These are phyloP conservation scores for Ocimum tenuiflorum DNA, from an alignment of 257 asterid species.

Conservation along the genomic window DNA sequence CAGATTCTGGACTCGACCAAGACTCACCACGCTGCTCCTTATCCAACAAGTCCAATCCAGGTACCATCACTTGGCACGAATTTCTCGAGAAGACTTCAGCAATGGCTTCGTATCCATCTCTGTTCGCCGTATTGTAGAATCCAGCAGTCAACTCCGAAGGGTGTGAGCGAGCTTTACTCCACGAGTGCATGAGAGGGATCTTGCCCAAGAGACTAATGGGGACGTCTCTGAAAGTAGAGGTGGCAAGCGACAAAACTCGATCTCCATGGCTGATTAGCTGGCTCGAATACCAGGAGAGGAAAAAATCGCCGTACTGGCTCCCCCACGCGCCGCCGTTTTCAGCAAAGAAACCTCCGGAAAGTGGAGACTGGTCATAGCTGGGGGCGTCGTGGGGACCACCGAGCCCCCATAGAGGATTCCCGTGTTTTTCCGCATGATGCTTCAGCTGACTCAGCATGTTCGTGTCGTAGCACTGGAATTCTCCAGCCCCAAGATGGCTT, in stretches of 20 bases:
- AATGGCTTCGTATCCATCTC: constrained; percentile 60
- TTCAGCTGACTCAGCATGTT: constrained; percentile 57
- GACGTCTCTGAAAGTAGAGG: constrained; percentile 43
- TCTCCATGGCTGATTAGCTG: constrained; percentile 61
- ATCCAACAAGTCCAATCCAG: constrained; percentile 64
- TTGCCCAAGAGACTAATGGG: constrained; percentile 49
- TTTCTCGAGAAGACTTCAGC: constrained; percentile 45
- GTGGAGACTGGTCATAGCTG: constrained; percentile 33
- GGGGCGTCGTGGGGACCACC: constrained; percentile 83
- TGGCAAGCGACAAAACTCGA: constrained; percentile 52
- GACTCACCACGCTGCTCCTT: constrained; percentile 32
- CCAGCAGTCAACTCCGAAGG: constrained; percentile 75
- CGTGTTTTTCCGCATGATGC: constrained; percentile 41
- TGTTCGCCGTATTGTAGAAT: constrained; percentile 48
- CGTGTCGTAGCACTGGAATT: constrained; percentile 76
- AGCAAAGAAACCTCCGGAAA: constrained; percentile 47
- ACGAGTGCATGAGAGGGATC: constrained; percentile 45
- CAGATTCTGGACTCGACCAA: constrained; percentile 49
- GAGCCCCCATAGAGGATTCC: constrained; percentile 77
- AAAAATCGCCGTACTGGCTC: constrained; percentile 65
- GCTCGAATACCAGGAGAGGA: constrained; percentile 72
- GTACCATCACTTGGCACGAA: constrained; percentile 46
- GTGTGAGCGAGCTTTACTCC: constrained; percentile 61
- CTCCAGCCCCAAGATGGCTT: constrained; percentile 52
- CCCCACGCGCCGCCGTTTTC: constrained; percentile 82